A percentile compares a stretch with the other conserved stretches of the same genome.
Conservation (phyloP, 768 basidiomycete species). For the Kwoniella sp. region DNA sequence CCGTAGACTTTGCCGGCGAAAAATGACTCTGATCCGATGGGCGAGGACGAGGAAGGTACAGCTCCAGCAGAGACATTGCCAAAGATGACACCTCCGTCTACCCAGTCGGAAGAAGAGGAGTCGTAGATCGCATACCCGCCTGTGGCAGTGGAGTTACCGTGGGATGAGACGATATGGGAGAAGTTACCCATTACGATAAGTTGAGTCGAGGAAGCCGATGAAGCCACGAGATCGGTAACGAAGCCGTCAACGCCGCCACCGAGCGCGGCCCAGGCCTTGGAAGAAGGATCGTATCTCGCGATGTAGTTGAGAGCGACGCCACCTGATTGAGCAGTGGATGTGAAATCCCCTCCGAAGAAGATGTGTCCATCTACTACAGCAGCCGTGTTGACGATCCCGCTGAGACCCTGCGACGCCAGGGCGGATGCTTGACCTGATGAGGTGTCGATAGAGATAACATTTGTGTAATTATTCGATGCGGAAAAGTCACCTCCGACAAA, state of each 20-base stretch:
- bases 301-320: conserved; percentile 64
- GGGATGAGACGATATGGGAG: conserved; percentile 58
- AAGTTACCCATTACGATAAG: conserved; percentile 78
- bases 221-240: conserved; percentile 64
- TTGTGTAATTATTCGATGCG: conserved; percentile 62
- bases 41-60: conserved; percentile 29
- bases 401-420: conserved; percentile 70
- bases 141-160: conserved; percentile 54
- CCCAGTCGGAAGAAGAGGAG: conserved; percentile 65
- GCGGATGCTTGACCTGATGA: conserved; percentile 60
- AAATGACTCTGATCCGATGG: conserved; percentile 66
- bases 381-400: conserved; percentile 74
- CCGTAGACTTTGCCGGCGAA: conserved; percentile 47
- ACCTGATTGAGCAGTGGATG: conserved; percentile 61
- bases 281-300: conserved; percentile 70
- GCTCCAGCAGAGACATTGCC: conserved; percentile 51
- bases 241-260: conserved; percentile 73
- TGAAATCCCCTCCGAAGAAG: conserved; percentile 87
- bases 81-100: conserved; percentile 67
- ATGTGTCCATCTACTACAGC: conserved; percentile 61
- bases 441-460: conserved; percentile 72
- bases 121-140: conserved; percentile 80
- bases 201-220: conserved; percentile 57
- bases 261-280: conserved; percentile 69
- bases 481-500: conserved; percentile 79